Percentiles rank a stretch among this genome's conserved stretches.
These are phyloP conservation scores for Durusdinium trenchii DNA, from an alignment of 73 alveolate species.

Conservation along the genomic window DNA sequence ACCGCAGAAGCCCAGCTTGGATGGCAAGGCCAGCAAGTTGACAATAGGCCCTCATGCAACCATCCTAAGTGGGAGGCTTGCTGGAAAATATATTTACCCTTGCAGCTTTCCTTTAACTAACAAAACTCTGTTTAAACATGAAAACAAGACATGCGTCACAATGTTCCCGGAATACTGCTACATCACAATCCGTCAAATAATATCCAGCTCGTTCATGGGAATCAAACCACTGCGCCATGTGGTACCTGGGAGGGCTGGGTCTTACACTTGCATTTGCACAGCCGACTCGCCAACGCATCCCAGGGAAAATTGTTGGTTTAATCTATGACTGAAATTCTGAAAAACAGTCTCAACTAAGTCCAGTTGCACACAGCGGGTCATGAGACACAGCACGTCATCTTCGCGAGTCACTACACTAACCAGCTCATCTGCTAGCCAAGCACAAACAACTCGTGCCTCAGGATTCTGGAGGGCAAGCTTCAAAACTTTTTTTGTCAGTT, in stretches of 20 bases:
- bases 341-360: neutral
- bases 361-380: neutral
- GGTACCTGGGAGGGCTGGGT: neutral
- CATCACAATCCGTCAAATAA: neutral
- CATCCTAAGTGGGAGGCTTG: neutral
- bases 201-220: neutral
- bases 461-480: no score
- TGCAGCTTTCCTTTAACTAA: neutral
- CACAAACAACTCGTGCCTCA: neutral
- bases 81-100: neutral
- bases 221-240: neutral
- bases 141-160: neutral
- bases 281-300: neutral
- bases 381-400: neutral
- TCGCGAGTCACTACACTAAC: neutral
- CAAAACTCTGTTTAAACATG: no score
- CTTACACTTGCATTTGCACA: neutral
- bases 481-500: neutral
- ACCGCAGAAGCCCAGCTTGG: neutral
- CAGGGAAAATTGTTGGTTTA: neutral
- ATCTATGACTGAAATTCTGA: neutral
- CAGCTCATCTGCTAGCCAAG: neutral
- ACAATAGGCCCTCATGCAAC: neutral
- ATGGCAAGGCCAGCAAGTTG: neutral
- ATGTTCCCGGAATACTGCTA: neutral